These are phyloP conservation scores for Pisolithus thermaeus DNA, from an alignment of 1,284 basidiomycete species.

Conservation along the genomic window DNA sequence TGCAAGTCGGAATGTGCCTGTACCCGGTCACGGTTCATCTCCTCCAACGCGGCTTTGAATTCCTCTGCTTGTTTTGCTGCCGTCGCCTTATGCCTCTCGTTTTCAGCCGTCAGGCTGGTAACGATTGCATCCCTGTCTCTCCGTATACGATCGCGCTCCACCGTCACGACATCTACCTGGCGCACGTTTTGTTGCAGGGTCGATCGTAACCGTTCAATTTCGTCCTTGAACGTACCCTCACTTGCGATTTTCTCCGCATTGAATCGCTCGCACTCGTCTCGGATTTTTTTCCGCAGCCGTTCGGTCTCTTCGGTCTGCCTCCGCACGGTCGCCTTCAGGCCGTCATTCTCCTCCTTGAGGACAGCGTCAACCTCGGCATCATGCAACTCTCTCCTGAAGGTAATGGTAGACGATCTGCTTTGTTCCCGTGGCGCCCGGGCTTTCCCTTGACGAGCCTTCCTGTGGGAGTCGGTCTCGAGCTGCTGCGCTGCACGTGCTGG, in stretches of 20 bases:
- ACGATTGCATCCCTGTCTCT: constrained; percentile 21
- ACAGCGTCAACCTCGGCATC: constrained; percentile 12
- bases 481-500: constrained; percentile 7
- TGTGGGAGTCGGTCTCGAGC: constrained; percentile 15
- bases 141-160: constrained; percentile 22
- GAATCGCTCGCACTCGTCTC: constrained; percentile 8
- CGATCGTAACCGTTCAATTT: constrained; percentile 12
- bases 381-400: background rate
- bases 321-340: constrained; percentile 15
- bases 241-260: constrained; percentile 9
- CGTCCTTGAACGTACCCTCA: constrained; percentile 8
- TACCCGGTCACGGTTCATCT: constrained; percentile 18
- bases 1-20: constrained; percentile 19
- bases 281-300: constrained; percentile 4
- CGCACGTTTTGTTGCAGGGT: constrained; percentile 18
- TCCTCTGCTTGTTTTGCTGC: constrained; percentile 18
- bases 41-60: constrained; percentile 17
- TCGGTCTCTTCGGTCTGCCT: constrained; percentile 11
- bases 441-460: constrained; percentile 18
- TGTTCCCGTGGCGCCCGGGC: constrained; percentile 11
- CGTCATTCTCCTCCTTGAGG: constrained; percentile 23
- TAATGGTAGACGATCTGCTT: background rate
- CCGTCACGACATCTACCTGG: constrained; percentile 17
- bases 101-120: constrained; percentile 14
- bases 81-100: constrained; percentile 18